Conservation (phyloP, 2,329 filamentous ascomycete genomes). For the Ramichloridium luteum region DNA sequence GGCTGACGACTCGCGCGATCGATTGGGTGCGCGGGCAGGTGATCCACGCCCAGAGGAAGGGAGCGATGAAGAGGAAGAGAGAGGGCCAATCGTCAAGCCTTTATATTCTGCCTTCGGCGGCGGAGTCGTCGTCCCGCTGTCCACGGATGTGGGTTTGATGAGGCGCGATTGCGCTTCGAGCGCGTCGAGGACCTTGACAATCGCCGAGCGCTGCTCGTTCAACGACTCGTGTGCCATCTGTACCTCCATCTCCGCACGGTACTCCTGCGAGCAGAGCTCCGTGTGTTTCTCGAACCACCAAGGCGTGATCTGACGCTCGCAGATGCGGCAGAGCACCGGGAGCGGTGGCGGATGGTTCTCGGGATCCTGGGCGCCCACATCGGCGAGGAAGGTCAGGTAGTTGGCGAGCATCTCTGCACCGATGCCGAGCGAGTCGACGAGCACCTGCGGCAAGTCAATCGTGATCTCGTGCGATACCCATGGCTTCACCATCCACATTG, state of each 20-base stretch:
- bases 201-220: conserved; percentile 82
- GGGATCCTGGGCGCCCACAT: conserved; percentile 64
- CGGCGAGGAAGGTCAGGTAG: conserved; percentile 80
- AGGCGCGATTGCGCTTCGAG: conserved; percentile 67
- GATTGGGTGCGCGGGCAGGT: conserved; percentile 51
- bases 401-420: conserved; percentile 90
- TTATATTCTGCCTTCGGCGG: conserved; percentile 61
- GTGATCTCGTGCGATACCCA: conserved; percentile 86
- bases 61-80: conserved; percentile 54
- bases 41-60: conserved; percentile 59
- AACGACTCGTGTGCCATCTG: conserved; percentile 89
- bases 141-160: conserved; percentile 40
- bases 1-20: conserved; percentile 55
- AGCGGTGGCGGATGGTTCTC: conserved; percentile 66
- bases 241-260: conserved; percentile 93
- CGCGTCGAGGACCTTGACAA: conserved; percentile 89
- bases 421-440: conserved; percentile 87
- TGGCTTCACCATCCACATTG: conserved; percentile 99
- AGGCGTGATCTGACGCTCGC: conserved; percentile 88
- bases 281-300: conserved; percentile 99
- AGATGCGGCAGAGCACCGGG: conserved; percentile 88
- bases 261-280: conserved; percentile 88
- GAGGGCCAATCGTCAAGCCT: conserved; percentile 63
- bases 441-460: conserved; percentile 77
- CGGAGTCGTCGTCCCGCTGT: conserved; percentile 29